Percentiles rank a stretch among this genome's conserved stretches.
phyloP scores from a whole-genome alignment of 2,329 filamentous ascomycete genomes.

The Sporothrix globosa region DNA sequence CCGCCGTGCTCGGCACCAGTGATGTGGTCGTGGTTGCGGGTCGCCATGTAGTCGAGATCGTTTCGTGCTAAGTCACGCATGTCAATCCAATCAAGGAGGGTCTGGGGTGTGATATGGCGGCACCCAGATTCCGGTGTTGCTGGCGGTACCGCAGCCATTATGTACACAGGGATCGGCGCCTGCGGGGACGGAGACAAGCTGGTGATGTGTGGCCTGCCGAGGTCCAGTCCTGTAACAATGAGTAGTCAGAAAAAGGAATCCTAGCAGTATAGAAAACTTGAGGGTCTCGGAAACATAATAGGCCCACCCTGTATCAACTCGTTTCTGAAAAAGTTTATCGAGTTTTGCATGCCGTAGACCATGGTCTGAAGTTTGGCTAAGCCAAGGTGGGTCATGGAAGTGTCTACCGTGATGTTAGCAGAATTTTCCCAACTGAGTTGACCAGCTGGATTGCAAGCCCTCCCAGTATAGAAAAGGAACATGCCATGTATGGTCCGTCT shows the following conservation, averaged over 20 bases:
- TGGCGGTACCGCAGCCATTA: neutral
- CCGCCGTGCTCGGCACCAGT: neutral
- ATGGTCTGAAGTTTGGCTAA: neutral
- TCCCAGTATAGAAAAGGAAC: neutral
- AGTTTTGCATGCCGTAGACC: neutral
- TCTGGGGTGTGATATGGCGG: neutral
- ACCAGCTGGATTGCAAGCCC: too few species aligned
- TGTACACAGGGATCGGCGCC: neutral
- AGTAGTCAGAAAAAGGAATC: too few species aligned
- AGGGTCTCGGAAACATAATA: too few species aligned
- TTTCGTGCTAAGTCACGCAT: neutral
- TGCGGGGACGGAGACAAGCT: neutral
- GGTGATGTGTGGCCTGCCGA: too few species aligned
- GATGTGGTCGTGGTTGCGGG: neutral
- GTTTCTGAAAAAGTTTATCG: neutral
- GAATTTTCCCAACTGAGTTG: too few species aligned
- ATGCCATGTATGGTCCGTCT: neutral
- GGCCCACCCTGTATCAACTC: too few species aligned
- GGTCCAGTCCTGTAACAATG: too few species aligned
- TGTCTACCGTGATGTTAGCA: neutral
- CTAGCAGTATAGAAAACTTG: too few species aligned
- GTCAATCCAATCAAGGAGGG: slow-evolving; percentile 11
- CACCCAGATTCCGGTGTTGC: neutral
- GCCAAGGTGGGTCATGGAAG: neutral
- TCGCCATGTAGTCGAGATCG: neutral